phyloP scores from a whole-genome alignment of 345 rosid species.

The Sonneratia alba region DNA sequence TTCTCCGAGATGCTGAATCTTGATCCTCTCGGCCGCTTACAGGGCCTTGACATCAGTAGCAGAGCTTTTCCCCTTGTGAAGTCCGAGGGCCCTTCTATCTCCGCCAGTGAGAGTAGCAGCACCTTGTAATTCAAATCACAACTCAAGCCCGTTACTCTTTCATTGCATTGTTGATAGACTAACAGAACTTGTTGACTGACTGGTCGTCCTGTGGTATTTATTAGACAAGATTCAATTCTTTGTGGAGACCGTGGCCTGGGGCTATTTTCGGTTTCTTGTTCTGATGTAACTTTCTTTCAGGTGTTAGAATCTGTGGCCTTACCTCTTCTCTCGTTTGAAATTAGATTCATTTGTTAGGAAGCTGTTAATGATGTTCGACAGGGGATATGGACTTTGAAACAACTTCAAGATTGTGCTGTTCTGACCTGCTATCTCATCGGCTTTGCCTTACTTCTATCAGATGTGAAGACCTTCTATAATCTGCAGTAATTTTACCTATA shows the following conservation, averaged over 20 bases:
- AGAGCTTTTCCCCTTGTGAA: constrained; percentile 50
- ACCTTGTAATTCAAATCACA: constrained; percentile 41
- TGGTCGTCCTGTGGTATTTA: constrained; percentile 17
- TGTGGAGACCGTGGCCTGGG: constrained; percentile 8
- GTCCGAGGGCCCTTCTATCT: constrained; percentile 62
- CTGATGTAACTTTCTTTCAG: constrained; percentile 15
- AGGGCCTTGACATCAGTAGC: constrained; percentile 71
- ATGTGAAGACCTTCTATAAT: too few relatives aligned
- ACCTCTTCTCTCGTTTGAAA: not conserved
- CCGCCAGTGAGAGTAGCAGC: constrained; percentile 79
- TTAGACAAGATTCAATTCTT: constrained; percentile 23
- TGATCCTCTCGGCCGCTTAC: constrained; percentile 63
- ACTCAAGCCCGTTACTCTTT: constrained; percentile 19
- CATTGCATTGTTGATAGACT: constrained; percentile 41
- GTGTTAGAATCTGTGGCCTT: not conserved
- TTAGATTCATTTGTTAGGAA: constrained; percentile 9
- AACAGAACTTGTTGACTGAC: constrained; percentile 24
- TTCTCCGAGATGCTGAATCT: constrained; percentile 56
- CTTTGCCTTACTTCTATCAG: too few relatives aligned
- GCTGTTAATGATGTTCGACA: constrained; percentile 13
- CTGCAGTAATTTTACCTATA: too few relatives aligned
- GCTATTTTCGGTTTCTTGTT: constrained; percentile 7
- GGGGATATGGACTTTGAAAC: not conserved
- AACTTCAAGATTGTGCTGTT: not conserved
- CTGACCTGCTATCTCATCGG: too few relatives aligned